Conservation (phyloP, 768 basidiomycete genomes). For the Leccinum sublutescens region DNA sequence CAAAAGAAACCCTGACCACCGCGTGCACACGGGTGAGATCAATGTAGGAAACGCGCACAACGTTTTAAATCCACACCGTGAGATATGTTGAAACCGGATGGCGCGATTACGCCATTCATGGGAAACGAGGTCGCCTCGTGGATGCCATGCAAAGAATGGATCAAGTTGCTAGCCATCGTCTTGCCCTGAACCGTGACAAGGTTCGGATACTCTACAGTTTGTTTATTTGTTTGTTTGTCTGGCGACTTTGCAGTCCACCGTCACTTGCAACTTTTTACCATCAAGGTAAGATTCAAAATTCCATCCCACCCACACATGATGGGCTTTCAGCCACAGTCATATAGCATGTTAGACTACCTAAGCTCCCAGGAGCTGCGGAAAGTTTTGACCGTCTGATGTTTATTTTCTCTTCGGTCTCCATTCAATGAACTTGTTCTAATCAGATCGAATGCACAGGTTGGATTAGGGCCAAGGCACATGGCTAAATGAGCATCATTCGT, state of each 20-base stretch:
- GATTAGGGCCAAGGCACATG: not conserved
- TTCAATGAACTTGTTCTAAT: not conserved
- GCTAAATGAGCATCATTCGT: not conserved
- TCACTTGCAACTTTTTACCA: no score
- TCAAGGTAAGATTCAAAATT: not conserved
- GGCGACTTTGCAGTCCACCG: no score
- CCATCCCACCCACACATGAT: conserved; percentile 8
- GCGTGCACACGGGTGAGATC: conserved; percentile 3
- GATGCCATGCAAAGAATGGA: conserved; percentile 9
- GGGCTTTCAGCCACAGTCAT: conserved; percentile 25
- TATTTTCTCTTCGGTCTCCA: not conserved
- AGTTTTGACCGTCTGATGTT: conserved; percentile 1
- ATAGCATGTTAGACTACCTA: conserved; percentile 35
- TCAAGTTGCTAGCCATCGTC: not conserved
- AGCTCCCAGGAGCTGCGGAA: conserved; percentile 27
- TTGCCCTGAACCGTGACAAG: conserved; percentile 7
- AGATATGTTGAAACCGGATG: conserved; percentile 13
- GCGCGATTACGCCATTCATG: conserved; percentile 23
- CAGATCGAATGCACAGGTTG: not conserved
- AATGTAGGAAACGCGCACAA: conserved; percentile 8
- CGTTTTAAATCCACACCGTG: conserved; percentile 22
- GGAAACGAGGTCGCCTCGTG: conserved; percentile 33
- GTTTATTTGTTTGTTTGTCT: not conserved
- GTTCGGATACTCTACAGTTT: not conserved
- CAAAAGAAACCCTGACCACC: not conserved